Percentiles rank a stretch among this genome's conserved stretches.
phyloP scores from a whole-genome alignment of 441 rosid genomes.

The Populus hybrid region DNA sequence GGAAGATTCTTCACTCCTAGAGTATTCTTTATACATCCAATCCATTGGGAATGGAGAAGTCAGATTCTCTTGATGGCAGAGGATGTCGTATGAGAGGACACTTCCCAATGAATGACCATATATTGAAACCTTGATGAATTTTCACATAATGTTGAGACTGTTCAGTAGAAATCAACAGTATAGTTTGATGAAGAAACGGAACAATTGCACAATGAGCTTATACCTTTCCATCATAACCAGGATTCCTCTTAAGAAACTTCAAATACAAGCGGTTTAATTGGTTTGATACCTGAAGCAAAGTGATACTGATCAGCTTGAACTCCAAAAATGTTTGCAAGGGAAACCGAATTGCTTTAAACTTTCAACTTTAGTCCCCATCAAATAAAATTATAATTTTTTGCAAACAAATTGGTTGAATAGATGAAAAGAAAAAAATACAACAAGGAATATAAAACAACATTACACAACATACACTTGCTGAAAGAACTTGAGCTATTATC shows the following conservation, averaged over 20 bases:
- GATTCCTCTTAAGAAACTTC: slow-evolving; percentile 82
- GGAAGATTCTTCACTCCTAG: slow-evolving; percentile 38
- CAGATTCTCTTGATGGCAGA: slow-evolving; percentile 90
- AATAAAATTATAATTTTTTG: neutral
- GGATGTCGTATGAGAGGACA: slow-evolving; percentile 91
- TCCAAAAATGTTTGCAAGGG: slow-evolving; percentile 16
- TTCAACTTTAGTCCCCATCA: neutral
- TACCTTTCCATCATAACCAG: slow-evolving; percentile 98
- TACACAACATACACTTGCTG: neutral
- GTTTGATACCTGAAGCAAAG: slow-evolving; percentile 71
- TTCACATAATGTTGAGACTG: slow-evolving; percentile 11
- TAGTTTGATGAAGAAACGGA: slow-evolving; percentile 18
- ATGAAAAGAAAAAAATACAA: neutral
- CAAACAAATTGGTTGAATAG: neutral
- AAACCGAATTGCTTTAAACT: neutral
- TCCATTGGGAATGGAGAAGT: slow-evolving; percentile 89
- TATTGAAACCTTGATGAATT: slow-evolving; percentile 60
- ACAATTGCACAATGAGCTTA: slow-evolving; percentile 16
- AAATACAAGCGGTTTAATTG: slow-evolving; percentile 74
- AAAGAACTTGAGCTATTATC: neutral
- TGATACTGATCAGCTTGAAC: slow-evolving; percentile 16
- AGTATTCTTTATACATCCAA: slow-evolving; percentile 52
- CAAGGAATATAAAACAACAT: neutral
- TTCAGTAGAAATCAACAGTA: slow-evolving; percentile 1
- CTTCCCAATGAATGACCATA: slow-evolving; percentile 98